Conservation (phyloP, 1,284 basidiomycete species). For the Ceratorhiza oryzae-sativae region DNA sequence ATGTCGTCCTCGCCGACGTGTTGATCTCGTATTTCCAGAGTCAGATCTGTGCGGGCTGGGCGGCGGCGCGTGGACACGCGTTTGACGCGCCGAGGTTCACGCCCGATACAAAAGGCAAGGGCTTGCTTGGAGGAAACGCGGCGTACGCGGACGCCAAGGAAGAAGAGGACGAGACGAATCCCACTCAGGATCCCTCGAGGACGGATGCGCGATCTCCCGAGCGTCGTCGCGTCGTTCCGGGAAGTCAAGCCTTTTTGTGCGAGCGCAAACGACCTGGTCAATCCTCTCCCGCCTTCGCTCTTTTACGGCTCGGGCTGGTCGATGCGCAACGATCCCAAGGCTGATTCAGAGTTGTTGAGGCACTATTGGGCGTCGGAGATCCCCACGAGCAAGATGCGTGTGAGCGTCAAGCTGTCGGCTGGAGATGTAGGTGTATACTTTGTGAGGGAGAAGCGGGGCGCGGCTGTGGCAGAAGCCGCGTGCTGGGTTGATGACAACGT, state of each 20-base stretch:
- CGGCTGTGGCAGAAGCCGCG: slow-evolving; percentile 67
- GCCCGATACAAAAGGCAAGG: slow-evolving; percentile 44
- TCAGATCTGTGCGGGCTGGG: slow-evolving; percentile 87
- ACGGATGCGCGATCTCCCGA: slow-evolving; percentile 65
- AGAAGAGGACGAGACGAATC: slow-evolving; percentile 47
- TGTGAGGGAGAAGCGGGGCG: slow-evolving; percentile 58
- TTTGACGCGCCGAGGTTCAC: slow-evolving; percentile 62
- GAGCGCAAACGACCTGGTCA: slow-evolving; percentile 91
- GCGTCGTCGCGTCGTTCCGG: slow-evolving; percentile 79
- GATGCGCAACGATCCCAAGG: slow-evolving; percentile 62
- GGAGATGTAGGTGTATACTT: slow-evolving; percentile 85
- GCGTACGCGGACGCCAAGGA: slow-evolving; percentile 44
- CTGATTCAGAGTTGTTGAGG: slow-evolving; percentile 58
- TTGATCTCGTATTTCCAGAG: slow-evolving; percentile 86
- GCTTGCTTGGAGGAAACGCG: slow-evolving; percentile 45
- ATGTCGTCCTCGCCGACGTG: slow-evolving; percentile 84
- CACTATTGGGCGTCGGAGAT: slow-evolving; percentile 90
- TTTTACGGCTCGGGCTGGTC: slow-evolving; percentile 92
- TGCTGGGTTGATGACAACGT: slow-evolving; percentile 90
- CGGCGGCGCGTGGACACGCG: slow-evolving; percentile 69
- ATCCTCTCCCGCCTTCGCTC: slow-evolving; percentile 86
- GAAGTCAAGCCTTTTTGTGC: slow-evolving; percentile 91
- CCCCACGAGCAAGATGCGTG: slow-evolving; percentile 76
- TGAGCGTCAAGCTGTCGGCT: slow-evolving; percentile 74
- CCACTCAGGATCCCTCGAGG: slow-evolving; percentile 48